Percentiles rank a stretch among this genome's conserved stretches.
phyloP scores from a whole-genome alignment of 225 moss, liverwort and hornwort species.

The Pseudoscleropodium purum region DNA sequence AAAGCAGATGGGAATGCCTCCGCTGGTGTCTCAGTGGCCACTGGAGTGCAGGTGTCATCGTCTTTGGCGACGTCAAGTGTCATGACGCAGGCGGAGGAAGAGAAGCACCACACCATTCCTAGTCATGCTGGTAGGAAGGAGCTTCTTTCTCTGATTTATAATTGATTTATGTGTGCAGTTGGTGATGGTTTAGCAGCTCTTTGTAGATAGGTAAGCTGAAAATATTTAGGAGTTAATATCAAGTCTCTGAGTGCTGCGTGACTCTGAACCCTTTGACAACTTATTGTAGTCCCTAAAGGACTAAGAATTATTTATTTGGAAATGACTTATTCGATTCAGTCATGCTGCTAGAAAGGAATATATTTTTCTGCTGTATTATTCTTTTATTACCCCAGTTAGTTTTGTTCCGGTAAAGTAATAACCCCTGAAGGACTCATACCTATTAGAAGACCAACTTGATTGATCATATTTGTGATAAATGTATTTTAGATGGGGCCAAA shows the following conservation, averaged over 20 bases:
- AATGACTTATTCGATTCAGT: neutral
- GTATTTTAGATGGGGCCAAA: neutral
- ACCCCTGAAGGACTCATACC: too few species aligned
- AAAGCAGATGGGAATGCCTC: conserved; percentile 12
- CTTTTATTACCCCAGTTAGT: neutral
- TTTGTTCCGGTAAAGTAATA: neutral
- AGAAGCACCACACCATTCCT: conserved; percentile 41
- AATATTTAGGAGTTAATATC: neutral
- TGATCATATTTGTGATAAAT: neutral
- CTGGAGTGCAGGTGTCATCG: conserved; percentile 12
- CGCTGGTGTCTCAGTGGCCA: neutral
- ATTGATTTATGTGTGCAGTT: neutral
- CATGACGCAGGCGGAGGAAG: conserved; percentile 10
- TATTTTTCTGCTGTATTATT: neutral
- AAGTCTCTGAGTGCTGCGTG: neutral
- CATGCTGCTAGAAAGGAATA: neutral
- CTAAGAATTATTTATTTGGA: neutral
- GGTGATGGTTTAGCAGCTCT: neutral
- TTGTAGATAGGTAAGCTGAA: neutral
- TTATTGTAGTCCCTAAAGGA: neutral
- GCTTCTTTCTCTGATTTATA: neutral
- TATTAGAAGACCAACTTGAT: neutral
- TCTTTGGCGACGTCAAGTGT: conserved; percentile 30
- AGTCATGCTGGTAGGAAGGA: conserved; percentile 51
- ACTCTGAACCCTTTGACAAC: neutral